Evolutionary conservation across 2,329 filamentous ascomycete species (phyloP).

Genomic region (Chrysoporthe puriensis): DNA sequence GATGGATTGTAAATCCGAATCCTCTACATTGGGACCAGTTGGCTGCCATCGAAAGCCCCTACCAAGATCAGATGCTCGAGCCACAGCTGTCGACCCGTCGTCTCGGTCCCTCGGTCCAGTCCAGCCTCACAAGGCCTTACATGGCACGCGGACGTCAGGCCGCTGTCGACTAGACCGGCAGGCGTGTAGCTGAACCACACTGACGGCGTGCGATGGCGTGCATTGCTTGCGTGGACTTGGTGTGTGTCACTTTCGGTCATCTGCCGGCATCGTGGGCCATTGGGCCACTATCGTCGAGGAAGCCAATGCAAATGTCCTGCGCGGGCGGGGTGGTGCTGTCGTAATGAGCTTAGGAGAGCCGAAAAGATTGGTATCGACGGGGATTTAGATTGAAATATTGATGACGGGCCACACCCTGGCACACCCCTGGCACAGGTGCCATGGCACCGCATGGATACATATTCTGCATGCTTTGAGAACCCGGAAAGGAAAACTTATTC

Average conservation of each 20-base stretch:
- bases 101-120: not conserved
- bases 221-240: conserved; percentile 17
- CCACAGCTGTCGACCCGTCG: not conserved
- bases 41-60: not conserved
- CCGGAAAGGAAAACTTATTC: not conserved
- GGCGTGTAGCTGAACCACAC: conserved; percentile 2
- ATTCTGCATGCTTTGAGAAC: not conserved
- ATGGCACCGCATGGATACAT: not conserved
- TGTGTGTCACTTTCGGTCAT: not conserved
- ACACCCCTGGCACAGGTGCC: not conserved
- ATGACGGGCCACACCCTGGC: conserved; percentile 19
- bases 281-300: not conserved
- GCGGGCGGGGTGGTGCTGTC: not conserved
- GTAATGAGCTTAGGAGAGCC: conserved; percentile 15
- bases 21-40: not conserved
- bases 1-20: not conserved
- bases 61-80: not conserved
- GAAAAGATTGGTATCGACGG: conserved; percentile 25
- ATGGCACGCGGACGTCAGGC: not conserved
- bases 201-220: conserved; percentile 10
- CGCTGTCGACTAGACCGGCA: not conserved
- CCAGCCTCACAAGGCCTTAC: not conserved
- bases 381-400: conserved; percentile 30
- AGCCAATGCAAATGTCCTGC: conserved; percentile 14
- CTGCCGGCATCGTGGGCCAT: not conserved